These are phyloP conservation scores for Suillus weaverae DNA, from an alignment of 768 basidiomycete genomes.

Conservation along the genomic window DNA sequence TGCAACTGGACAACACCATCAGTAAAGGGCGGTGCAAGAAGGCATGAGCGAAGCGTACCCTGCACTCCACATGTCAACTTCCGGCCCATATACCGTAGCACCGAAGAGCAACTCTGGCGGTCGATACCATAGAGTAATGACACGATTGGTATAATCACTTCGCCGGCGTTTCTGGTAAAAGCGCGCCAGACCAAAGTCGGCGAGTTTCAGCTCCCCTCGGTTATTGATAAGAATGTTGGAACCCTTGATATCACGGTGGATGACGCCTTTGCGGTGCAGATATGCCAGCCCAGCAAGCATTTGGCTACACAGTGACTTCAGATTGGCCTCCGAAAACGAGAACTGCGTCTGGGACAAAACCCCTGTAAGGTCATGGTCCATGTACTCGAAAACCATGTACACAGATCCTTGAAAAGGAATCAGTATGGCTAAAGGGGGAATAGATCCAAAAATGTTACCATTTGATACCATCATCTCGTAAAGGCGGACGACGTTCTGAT, in stretches of 20 bases:
- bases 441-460: conserved; percentile 48
- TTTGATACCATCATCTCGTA: conserved; percentile 99
- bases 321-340: conserved; percentile 77
- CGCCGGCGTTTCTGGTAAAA: conserved; percentile 90
- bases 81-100: conserved; percentile 93
- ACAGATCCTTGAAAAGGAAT: conserved; percentile 66
- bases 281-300: conserved; percentile 95
- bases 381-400: conserved; percentile 99
- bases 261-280: conserved; percentile 92
- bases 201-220: conserved; percentile 90
- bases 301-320: conserved; percentile 94
- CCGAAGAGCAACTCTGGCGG: conserved; percentile 95
- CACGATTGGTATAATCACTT: conserved; percentile 98
- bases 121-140: conserved; percentile 98
- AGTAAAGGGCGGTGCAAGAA: background rate
- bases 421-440: conserved; percentile 1
- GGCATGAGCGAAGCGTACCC: conserved; percentile 56
- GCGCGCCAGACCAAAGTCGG: conserved; percentile 94
- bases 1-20: conserved; percentile 61
- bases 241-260: conserved; percentile 98
- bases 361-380: conserved; percentile 98
- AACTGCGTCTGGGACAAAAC: conserved; percentile 90
- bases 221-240: conserved; percentile 96
- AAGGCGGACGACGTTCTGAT: conserved; percentile 85
- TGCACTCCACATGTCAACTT: conserved; percentile 99